phyloP scores from a whole-genome alignment of 257 asterid genomes.

The Solanum bukasovii region DNA sequence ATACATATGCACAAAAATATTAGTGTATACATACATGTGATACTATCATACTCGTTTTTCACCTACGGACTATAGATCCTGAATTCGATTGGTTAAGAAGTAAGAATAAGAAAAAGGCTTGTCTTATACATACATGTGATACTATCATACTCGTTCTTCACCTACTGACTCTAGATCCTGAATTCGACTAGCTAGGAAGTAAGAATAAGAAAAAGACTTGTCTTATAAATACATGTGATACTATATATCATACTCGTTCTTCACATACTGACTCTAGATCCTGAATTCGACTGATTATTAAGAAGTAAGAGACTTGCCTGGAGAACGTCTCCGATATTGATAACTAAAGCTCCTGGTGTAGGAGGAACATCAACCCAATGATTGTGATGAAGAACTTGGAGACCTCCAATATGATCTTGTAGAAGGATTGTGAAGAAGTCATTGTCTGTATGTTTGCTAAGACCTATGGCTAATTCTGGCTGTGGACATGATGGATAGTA shows the following conservation, averaged over 20 bases:
- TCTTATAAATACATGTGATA: background rate
- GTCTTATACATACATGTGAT: slow-evolving; percentile 12
- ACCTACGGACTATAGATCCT: background rate
- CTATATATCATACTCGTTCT: background rate
- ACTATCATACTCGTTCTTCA: background rate
- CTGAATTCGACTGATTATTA: background rate
- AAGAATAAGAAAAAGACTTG: background rate
- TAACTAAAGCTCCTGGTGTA: slow-evolving; percentile 33
- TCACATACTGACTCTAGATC: background rate
- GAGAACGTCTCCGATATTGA: slow-evolving; percentile 57
- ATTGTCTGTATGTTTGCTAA: slow-evolving; percentile 41
- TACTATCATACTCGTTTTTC: background rate
- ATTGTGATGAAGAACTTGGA: slow-evolving; percentile 30
- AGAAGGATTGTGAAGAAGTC: slow-evolving; percentile 46
- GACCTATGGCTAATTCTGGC: slow-evolving; percentile 48
- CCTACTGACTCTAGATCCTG: background rate
- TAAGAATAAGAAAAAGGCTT: background rate
- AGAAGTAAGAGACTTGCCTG: slow-evolving; percentile 33
- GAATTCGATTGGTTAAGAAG: background rate
- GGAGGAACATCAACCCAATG: slow-evolving; percentile 57
- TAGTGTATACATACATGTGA: background rate
- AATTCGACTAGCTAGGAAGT: background rate
- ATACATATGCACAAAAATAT: background rate
- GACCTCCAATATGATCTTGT: slow-evolving; percentile 56
- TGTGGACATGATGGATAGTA: slow-evolving; percentile 67